A percentile compares a stretch with the other conserved stretches of the same genome.
These are phyloP conservation scores for Wickerhamiella australiensis DNA, from an alignment of 805 yeast species.

Conservation along the genomic window DNA sequence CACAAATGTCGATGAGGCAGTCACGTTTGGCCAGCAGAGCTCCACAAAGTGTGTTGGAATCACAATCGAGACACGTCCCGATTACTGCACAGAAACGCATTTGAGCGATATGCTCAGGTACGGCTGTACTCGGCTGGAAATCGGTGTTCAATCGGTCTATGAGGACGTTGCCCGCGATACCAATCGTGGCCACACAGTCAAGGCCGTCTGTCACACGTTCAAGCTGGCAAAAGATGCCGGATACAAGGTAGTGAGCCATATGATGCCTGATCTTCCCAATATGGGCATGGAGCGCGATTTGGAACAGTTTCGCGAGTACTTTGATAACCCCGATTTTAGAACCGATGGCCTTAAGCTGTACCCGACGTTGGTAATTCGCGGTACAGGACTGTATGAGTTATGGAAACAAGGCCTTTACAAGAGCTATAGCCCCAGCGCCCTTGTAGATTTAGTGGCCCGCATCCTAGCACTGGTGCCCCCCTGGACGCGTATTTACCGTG, in stretches of 20 bases:
- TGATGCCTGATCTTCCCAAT: conserved; percentile 99
- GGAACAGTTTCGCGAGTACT: conserved; percentile 91
- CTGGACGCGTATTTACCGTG: conserved; percentile 97
- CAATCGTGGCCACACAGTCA: conserved; percentile 94
- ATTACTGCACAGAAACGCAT: conserved; percentile 93
- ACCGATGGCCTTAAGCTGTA: conserved; percentile 93
- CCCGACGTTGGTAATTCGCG: conserved; percentile 93
- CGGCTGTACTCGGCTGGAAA: conserved; percentile 93
- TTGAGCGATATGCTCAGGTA: conserved; percentile 88
- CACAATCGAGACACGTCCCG: conserved; percentile 96
- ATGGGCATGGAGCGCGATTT: conserved; percentile 98
- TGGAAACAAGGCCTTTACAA: conserved; percentile 95
- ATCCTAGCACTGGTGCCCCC: conserved; percentile 95
- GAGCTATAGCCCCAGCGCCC: conserved; percentile 87
- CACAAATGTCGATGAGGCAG: conserved; percentile 78
- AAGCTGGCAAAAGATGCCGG: conserved; percentile 97
- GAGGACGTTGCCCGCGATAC: conserved; percentile 98
- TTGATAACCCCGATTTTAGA: conserved; percentile 91
- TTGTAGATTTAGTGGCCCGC: conserved; percentile 89
- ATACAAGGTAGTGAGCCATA: conserved; percentile 92
- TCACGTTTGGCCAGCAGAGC: conserved; percentile 80
- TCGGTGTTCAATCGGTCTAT: conserved; percentile 93
- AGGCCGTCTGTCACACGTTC: conserved; percentile 91
- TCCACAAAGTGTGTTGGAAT: conserved; percentile 96
- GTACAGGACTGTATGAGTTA: conserved; percentile 90